Percentiles rank a stretch among this genome's conserved stretches.
phyloP scores from a whole-genome alignment of 345 rosid genomes.

The Draba incana region DNA sequence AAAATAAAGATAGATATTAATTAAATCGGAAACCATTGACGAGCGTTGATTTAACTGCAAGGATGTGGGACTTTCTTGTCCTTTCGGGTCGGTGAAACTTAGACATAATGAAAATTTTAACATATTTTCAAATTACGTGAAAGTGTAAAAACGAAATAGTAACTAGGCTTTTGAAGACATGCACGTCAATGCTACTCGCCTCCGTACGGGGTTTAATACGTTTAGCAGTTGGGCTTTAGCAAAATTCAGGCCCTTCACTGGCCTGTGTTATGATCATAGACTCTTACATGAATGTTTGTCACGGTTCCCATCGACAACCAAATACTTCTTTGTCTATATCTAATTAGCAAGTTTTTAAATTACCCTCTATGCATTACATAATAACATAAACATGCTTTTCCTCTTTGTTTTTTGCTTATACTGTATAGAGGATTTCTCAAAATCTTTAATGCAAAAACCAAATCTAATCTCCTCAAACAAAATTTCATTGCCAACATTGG shows the following conservation, averaged over 20 bases:
- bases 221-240: slow-evolving; percentile 4
- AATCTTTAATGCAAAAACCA: background rate
- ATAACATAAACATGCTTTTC: slow-evolving; percentile 13
- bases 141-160: no score
- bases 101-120: no score
- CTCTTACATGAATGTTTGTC: background rate
- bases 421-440: background rate
- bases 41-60: slow-evolving; percentile 7
- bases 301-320: slow-evolving; percentile 7
- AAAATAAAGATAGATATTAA: background rate
- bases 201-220: background rate
- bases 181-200: background rate
- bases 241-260: background rate
- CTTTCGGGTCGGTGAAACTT: background rate
- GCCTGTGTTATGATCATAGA: background rate
- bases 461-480: background rate
- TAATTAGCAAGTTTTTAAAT: background rate
- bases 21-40: slow-evolving; percentile 10
- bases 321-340: background rate
- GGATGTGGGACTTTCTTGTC: background rate
- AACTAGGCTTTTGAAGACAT: no score
- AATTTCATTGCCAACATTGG: background rate
- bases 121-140: no score
- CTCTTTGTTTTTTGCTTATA: background rate
- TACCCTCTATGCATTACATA: background rate